phyloP scores from a whole-genome alignment of 1,284 basidiomycete genomes.

The Ustanciosporium gigantosporum region DNA sequence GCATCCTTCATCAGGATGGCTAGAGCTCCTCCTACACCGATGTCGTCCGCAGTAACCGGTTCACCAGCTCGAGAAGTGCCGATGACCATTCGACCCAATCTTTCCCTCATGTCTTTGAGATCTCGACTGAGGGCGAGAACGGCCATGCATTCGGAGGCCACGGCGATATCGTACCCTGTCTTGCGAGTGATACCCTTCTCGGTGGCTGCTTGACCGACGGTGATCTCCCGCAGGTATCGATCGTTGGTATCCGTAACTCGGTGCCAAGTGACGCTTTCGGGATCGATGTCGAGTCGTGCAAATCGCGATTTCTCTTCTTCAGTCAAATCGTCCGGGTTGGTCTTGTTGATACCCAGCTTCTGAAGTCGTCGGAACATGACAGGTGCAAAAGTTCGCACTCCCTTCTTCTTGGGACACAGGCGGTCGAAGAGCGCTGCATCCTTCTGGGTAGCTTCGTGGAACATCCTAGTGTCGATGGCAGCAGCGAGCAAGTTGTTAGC shows the following conservation, averaged over 20 bases:
- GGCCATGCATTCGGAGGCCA: slow-evolving; percentile 97
- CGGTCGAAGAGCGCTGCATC: slow-evolving; percentile 94
- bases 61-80: slow-evolving; percentile 91
- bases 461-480: slow-evolving; percentile 94
- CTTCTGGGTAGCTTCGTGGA: slow-evolving; percentile 93
- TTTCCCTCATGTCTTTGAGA: slow-evolving; percentile 86
- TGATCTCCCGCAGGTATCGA: slow-evolving; percentile 92
- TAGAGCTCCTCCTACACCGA: slow-evolving; percentile 92
- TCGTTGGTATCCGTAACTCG: slow-evolving; percentile 97
- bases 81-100: slow-evolving; percentile 91
- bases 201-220: slow-evolving; percentile 84
- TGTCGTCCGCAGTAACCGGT: slow-evolving; percentile 92
- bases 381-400: slow-evolving; percentile 89
- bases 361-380: slow-evolving; percentile 93
- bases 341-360: slow-evolving; percentile 96
- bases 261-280: slow-evolving; percentile 91
- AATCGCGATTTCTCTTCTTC: slow-evolving; percentile 89
- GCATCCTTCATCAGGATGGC: slow-evolving; percentile 98
- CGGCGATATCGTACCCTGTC: slow-evolving; percentile 94
- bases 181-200: slow-evolving; percentile 87
- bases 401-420: slow-evolving; percentile 89
- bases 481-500: slow-evolving; percentile 97
- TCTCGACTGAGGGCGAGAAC: slow-evolving; percentile 89
- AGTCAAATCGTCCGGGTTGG: slow-evolving; percentile 86
- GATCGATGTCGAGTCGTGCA: slow-evolving; percentile 88